Percentiles rank a stretch among this genome's conserved stretches.
Conservation (phyloP, 805 yeast genomes). For the Teunomyces cretensis region DNA sequence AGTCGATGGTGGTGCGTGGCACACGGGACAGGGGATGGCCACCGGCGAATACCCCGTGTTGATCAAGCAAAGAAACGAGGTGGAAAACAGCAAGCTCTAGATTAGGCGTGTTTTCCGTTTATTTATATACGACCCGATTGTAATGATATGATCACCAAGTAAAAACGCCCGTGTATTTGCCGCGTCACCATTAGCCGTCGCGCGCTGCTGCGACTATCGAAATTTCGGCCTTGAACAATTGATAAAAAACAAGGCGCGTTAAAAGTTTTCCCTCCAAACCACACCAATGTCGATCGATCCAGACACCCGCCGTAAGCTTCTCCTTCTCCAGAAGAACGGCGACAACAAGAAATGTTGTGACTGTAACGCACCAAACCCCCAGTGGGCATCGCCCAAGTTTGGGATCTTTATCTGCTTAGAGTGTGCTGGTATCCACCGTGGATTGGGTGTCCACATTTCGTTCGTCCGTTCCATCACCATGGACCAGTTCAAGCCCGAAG, state of each 20-base stretch:
- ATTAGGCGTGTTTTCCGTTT: background rate
- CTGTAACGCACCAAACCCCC: constrained; percentile 94
- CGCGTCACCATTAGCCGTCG: background rate
- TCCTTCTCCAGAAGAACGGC: constrained; percentile 75
- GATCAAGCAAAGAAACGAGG: constrained; percentile 15
- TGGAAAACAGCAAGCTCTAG: constrained; percentile 13
- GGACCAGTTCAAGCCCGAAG: constrained; percentile 98
- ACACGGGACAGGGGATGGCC: constrained; percentile 14
- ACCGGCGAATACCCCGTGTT: constrained; percentile 32
- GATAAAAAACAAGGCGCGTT: background rate
- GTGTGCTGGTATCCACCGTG: constrained; percentile 96
- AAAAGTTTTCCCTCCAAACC: constrained; percentile 1
- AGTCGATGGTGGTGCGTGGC: constrained; percentile 31
- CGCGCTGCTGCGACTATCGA: background rate
- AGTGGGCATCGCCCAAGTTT: constrained; percentile 98
- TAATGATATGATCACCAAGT: background rate
- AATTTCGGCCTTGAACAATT: background rate
- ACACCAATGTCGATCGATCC: constrained; percentile 78
- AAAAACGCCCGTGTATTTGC: background rate
- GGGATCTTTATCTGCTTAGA: constrained; percentile 96
- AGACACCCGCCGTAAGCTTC: constrained; percentile 77
- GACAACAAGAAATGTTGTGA: constrained; percentile 89
- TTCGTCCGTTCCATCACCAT: constrained; percentile 95
- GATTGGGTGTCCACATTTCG: constrained; percentile 94
- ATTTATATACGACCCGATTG: background rate